These are phyloP conservation scores for Coemansia guatemalensis DNA, from an alignment of 192 early-diverging fungal species.

Conservation along the genomic window DNA sequence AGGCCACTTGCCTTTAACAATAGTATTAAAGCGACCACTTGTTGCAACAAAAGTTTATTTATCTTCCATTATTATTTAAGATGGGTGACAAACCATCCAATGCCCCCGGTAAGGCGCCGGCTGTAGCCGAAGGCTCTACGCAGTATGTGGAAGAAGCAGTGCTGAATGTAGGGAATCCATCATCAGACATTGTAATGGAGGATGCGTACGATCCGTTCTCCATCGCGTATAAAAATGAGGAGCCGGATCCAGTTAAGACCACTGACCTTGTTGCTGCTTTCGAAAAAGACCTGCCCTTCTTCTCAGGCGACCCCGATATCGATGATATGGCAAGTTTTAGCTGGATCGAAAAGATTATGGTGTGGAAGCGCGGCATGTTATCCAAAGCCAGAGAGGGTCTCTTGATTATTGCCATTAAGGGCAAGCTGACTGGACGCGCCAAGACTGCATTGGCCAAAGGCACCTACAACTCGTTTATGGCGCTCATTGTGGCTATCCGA, in stretches of 20 bases:
- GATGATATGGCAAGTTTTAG: neutral
- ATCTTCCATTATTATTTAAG: too few species aligned
- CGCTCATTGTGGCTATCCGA: too few species aligned
- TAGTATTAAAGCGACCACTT: too few species aligned
- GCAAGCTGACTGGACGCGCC: neutral
- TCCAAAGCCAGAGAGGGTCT: neutral
- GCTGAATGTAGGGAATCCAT: too few species aligned
- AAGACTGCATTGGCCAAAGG: neutral
- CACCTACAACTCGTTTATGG: too few species aligned
- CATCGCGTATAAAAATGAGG: neutral
- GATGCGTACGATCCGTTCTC: neutral
- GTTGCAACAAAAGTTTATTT: too few species aligned
- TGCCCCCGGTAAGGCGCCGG: too few species aligned
- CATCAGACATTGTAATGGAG: neutral
- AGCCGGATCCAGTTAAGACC: neutral
- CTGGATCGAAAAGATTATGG: neutral
- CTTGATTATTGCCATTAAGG: neutral
- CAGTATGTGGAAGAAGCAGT: too few species aligned
- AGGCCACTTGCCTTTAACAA: too few species aligned
- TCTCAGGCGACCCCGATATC: neutral
- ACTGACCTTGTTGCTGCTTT: neutral
- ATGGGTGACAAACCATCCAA: too few species aligned
- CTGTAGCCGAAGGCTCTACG: too few species aligned
- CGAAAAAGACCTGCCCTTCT: neutral
- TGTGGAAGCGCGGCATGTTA: neutral